Conservation (phyloP, 192 early-diverging fungal species). For the Rhizophagus prolifer region DNA sequence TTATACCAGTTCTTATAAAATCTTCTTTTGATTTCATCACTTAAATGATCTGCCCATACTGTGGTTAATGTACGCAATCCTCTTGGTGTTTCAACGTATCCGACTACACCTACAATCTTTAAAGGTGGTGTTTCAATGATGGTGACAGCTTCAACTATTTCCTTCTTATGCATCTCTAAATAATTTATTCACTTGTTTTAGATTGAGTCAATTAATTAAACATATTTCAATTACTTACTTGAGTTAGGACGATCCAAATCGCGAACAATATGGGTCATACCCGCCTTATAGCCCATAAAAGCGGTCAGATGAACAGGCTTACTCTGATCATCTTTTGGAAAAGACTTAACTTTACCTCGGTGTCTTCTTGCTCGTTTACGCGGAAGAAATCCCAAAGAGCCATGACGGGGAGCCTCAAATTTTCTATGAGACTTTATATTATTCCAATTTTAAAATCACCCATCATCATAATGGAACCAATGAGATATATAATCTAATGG, state of each 20-base stretch:
- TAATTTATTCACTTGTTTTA: neutral
- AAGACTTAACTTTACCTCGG: slow-evolving; percentile 97
- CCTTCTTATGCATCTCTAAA: slow-evolving; percentile 99
- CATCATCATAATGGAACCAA: neutral
- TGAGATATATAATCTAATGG: neutral
- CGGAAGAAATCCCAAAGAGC: slow-evolving; percentile 74
- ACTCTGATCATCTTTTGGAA: slow-evolving; percentile 95
- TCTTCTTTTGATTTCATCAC: slow-evolving; percentile 96
- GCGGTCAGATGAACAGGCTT: slow-evolving; percentile 98
- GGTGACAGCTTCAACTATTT: slow-evolving; percentile 98
- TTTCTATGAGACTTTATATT: slow-evolving; percentile 81
- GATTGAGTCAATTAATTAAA: neutral
- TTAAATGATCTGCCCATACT: slow-evolving; percentile 99
- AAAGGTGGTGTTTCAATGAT: slow-evolving; percentile 98
- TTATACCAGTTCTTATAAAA: slow-evolving; percentile 99
- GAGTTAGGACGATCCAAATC: slow-evolving; percentile 98
- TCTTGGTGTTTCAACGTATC: slow-evolving; percentile 98
- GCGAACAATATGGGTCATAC: slow-evolving; percentile 99
- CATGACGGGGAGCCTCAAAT: slow-evolving; percentile 97
- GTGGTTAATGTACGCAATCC: slow-evolving; percentile 98
- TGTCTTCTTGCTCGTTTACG: slow-evolving; percentile 91
- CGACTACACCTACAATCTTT: slow-evolving; percentile 97
- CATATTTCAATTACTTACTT: slow-evolving; percentile 54
- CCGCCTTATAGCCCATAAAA: slow-evolving; percentile 99
- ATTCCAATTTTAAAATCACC: neutral